These are phyloP conservation scores for Rhodosporidiobolus odoratus DNA, from an alignment of 768 basidiomycete genomes.

Conservation along the genomic window DNA sequence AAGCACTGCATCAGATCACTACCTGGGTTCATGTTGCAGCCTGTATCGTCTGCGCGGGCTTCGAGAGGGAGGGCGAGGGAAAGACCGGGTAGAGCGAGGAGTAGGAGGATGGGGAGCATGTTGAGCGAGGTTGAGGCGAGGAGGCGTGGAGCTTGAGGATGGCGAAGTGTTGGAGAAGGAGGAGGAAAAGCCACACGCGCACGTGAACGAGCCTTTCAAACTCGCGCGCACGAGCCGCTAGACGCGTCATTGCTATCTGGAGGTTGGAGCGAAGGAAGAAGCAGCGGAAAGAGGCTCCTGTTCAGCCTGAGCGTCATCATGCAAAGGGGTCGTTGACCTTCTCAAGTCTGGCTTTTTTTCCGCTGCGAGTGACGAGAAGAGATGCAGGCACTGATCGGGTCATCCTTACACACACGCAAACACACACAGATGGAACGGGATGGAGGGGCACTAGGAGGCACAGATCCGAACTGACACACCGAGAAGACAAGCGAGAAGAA, in stretches of 20 bases:
- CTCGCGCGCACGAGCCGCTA: background rate
- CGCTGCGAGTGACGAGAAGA: no score
- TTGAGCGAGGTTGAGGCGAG: background rate
- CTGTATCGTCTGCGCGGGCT: conserved; percentile 2
- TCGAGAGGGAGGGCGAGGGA: background rate
- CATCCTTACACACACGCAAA: no score
- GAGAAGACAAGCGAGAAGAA: background rate
- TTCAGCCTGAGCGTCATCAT: no score
- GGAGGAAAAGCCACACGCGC: background rate
- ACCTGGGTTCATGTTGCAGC: conserved; percentile 27
- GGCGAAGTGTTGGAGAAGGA: background rate
- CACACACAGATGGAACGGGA: no score
- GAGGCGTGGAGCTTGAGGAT: background rate
- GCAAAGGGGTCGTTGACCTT: no score
- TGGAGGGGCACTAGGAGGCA: no score
- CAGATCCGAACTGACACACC: background rate
- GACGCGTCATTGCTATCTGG: no score
- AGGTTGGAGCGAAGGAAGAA: background rate
- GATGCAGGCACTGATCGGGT: no score
- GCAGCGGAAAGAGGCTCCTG: no score
- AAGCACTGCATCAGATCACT: conserved; percentile 21
- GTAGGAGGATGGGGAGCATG: background rate
- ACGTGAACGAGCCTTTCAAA: background rate
- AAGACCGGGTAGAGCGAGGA: background rate
- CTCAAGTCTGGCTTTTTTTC: no score